Conservation (phyloP, 495 filamentous ascomycete genomes). For the Tetracladium setigerum region DNA sequence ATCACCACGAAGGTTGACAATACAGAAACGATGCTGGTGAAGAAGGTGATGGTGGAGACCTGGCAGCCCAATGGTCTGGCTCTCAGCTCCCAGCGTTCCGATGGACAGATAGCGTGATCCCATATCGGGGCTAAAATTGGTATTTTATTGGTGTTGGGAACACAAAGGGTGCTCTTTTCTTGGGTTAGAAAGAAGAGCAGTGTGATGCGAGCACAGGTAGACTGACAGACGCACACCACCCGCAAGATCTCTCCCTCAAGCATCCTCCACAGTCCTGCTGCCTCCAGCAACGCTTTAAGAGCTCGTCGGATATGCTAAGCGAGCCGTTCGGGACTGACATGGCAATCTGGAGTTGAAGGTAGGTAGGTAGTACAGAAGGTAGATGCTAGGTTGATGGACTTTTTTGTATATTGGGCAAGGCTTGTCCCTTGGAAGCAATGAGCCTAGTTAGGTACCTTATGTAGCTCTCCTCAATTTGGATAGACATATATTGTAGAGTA, state of each 20-base stretch:
- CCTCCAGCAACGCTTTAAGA: constrained; percentile 37
- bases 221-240: constrained; percentile 46
- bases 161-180: constrained; percentile 35
- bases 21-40: constrained; percentile 33
- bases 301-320: constrained; percentile 20
- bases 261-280: constrained; percentile 37
- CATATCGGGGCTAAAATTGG: constrained; percentile 37
- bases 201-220: neutral
- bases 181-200: neutral
- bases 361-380: no score
- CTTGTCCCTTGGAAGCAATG: no score
- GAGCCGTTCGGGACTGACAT: no score
- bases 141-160: constrained; percentile 33
- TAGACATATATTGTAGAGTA: no score
- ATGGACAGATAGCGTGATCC: constrained; percentile 37
- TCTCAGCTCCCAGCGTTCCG: constrained; percentile 44
- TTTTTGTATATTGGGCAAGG: no score
- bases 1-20: constrained; percentile 29
- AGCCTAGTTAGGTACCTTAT: no score
- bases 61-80: constrained; percentile 38
- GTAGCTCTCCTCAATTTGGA: no score
- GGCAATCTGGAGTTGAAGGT: no score
- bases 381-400: no score
- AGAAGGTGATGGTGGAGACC: constrained; percentile 42
- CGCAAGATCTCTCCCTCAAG: constrained; percentile 30